Conservation (phyloP, 1,284 basidiomycete species). For the Trametes versicolor region DNA sequence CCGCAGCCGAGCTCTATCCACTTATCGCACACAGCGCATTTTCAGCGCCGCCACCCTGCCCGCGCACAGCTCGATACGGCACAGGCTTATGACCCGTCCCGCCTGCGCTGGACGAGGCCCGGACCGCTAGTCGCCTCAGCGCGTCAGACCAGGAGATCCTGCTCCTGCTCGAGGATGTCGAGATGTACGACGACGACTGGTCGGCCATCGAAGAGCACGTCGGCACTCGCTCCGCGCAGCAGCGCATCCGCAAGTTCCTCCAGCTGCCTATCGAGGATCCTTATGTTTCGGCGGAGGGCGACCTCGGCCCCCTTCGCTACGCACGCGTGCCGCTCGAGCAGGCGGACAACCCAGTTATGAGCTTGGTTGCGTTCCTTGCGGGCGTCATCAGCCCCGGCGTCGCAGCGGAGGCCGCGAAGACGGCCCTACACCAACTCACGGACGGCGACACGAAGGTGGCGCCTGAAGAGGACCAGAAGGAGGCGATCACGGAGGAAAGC, state of each 20-base stretch:
- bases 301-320: constrained; percentile 85
- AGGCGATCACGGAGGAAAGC: constrained; percentile 39
- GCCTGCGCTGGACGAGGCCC: not conserved
- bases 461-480: constrained; percentile 44
- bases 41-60: not conserved
- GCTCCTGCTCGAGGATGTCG: constrained; percentile 92
- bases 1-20: not conserved
- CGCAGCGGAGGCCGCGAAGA: constrained; percentile 94
- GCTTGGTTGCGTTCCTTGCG: constrained; percentile 96
- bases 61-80: not conserved
- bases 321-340: constrained; percentile 90
- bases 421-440: constrained; percentile 84
- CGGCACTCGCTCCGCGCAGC: constrained; percentile 89
- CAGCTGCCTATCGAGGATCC: constrained; percentile 97
- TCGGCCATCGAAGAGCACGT: constrained; percentile 92
- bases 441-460: constrained; percentile 59
- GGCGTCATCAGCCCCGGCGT: constrained; percentile 92
- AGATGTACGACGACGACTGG: constrained; percentile 99
- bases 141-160: constrained; percentile 93
- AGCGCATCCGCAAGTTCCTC: constrained; percentile 96
- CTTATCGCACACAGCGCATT: not conserved
- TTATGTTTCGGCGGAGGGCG: constrained; percentile 79
- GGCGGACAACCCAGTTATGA: constrained; percentile 98
- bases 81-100: not conserved
- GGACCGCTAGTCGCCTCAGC: not conserved